These are phyloP conservation scores for Aspergillus costaricaensis DNA, from an alignment of 2,329 filamentous ascomycete species.

Conservation along the genomic window DNA sequence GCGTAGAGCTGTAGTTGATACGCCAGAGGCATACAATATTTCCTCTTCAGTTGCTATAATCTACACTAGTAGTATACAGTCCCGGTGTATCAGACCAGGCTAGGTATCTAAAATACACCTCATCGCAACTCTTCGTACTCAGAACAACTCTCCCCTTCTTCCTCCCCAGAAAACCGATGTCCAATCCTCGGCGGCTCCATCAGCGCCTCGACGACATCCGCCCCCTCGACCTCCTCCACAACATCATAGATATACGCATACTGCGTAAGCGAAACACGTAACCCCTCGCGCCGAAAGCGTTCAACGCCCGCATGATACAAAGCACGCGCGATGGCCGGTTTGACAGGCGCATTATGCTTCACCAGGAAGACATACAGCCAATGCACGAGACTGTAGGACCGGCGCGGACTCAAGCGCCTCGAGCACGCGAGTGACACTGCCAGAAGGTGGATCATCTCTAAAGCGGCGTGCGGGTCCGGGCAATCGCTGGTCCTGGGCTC, in stretches of 20 bases:
- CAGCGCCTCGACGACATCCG: constrained; percentile 40
- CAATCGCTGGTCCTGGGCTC: constrained; percentile 21
- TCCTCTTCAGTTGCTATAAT: background rate
- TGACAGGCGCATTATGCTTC: constrained; percentile 45
- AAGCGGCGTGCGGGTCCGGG: constrained; percentile 39
- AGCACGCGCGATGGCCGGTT: constrained; percentile 48
- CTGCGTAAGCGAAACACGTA: constrained; percentile 35
- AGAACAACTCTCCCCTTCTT: background rate
- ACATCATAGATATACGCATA: constrained; percentile 49
- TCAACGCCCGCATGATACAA: constrained; percentile 54
- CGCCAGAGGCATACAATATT: background rate
- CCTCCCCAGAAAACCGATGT: background rate
- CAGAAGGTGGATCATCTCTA: constrained; percentile 48
- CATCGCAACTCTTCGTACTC: no score
- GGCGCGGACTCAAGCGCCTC: constrained; percentile 38
- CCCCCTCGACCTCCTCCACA: constrained; percentile 48
- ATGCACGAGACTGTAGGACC: constrained; percentile 49
- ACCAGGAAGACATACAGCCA: constrained; percentile 51
- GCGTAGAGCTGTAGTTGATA: no score
- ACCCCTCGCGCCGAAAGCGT: constrained; percentile 43
- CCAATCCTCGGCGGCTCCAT: constrained; percentile 23
- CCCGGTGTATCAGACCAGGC: background rate
- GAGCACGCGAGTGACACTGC: constrained; percentile 48
- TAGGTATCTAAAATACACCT: background rate
- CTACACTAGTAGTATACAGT: constrained; percentile 2